These are phyloP conservation scores for Aureobasidium lini DNA, from an alignment of 2,329 filamentous ascomycete species.

Conservation along the genomic window DNA sequence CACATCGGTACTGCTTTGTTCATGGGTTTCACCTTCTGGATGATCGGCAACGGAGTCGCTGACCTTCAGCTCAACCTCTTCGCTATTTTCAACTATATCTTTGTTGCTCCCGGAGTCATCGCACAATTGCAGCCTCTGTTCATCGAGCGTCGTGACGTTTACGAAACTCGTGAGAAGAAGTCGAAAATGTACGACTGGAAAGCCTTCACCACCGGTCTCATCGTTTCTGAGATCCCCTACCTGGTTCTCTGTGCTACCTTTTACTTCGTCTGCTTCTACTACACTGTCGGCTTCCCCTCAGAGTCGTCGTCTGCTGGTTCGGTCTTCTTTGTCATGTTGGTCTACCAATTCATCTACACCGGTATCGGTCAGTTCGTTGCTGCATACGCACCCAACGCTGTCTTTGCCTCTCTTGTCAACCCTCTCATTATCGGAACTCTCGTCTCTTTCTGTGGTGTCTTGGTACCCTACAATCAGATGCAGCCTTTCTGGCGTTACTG, in stretches of 20 bases:
- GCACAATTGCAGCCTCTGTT: conserved; percentile 55
- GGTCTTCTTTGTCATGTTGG: conserved; percentile 37
- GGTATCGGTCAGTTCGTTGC: conserved; percentile 51
- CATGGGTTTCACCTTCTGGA: conserved; percentile 44
- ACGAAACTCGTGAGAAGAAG: conserved; percentile 53
- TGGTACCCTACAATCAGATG: conserved; percentile 28
- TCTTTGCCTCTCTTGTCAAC: conserved; percentile 41
- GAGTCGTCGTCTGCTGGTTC: conserved; percentile 40
- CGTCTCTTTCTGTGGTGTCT: conserved; percentile 29
- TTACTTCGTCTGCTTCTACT: conserved; percentile 38
- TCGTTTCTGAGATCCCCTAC: conserved; percentile 64
- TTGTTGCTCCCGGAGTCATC: conserved; percentile 38
- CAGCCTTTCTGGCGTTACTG: conserved; percentile 33
- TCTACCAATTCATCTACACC: conserved; percentile 51
- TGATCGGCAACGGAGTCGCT: conserved; percentile 26
- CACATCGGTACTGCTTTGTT: conserved; percentile 46
- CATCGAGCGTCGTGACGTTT: conserved; percentile 50
- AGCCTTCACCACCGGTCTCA: conserved; percentile 62
- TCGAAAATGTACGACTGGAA: conserved; percentile 69
- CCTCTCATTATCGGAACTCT: conserved; percentile 28
- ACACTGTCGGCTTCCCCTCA: conserved; percentile 35
- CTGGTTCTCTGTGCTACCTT: conserved; percentile 52
- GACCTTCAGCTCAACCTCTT: conserved; percentile 33
- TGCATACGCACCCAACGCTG: conserved; percentile 36
- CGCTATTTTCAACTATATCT: conserved; percentile 30